Percentiles rank a stretch among this genome's conserved stretches.
Evolutionary conservation across 2,329 filamentous ascomycete genomes (phyloP).

Genomic region (Fusarium hainanense): DNA sequence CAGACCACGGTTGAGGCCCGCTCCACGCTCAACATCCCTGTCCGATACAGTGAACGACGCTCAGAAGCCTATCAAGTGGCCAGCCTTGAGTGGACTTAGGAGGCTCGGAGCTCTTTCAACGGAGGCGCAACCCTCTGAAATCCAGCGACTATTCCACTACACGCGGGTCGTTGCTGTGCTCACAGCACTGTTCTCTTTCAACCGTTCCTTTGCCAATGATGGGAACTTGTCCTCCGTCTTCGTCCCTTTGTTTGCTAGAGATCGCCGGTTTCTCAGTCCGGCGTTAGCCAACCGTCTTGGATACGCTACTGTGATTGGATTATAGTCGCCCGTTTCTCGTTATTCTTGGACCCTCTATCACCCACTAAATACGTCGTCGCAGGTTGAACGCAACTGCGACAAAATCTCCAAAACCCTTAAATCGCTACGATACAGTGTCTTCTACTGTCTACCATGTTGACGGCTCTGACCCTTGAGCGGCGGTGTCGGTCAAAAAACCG

Average conservation of each 20-base stretch:
- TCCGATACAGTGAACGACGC: background rate
- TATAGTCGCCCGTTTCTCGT: conserved; percentile 10
- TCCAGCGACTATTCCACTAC: conserved; percentile 21
- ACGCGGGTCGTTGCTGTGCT: conserved; percentile 8
- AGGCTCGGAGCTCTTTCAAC: conserved; percentile 6
- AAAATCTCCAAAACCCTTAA: conserved; percentile 13
- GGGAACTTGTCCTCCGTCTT: background rate
- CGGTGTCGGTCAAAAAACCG: conserved; percentile 33
- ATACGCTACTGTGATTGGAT: conserved; percentile 19
- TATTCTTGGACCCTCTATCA: conserved; percentile 20
- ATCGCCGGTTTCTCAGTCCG: conserved; percentile 18
- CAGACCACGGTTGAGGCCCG: conserved; percentile 38
- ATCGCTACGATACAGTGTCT: conserved; percentile 28
- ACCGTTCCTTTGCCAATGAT: conserved; percentile 9
- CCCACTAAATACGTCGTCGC: conserved; percentile 27
- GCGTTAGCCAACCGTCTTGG: conserved; percentile 5
- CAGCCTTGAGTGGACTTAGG: conserved; percentile 20
- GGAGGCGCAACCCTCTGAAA: conserved; percentile 16
- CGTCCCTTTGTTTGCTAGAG: conserved; percentile 4
- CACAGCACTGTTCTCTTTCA: conserved; percentile 7
- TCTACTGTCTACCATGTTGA: conserved; percentile 14
- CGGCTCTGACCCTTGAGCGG: conserved; percentile 19
- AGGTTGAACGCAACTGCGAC: conserved; percentile 25
- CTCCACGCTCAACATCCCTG: conserved; percentile 19
- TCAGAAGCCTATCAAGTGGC: conserved; percentile 19